Conservation (phyloP, 495 filamentous ascomycete species). For the Halenospora varia region DNA sequence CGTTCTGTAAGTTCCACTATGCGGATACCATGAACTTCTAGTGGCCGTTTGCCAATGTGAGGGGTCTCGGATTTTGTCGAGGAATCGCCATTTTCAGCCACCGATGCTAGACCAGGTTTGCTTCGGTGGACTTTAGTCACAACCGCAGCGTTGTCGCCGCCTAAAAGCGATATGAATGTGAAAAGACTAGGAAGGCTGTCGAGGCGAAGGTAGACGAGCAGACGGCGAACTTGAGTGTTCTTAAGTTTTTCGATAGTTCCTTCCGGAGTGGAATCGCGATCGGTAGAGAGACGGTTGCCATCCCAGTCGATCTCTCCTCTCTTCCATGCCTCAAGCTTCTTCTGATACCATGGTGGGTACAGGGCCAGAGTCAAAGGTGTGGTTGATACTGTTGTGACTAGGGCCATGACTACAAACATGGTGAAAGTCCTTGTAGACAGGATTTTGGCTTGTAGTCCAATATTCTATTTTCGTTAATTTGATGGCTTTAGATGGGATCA, state of each 20-base stretch:
- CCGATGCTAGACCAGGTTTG: conserved; percentile 25
- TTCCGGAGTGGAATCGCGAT: conserved; percentile 31
- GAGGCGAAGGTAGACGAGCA: conserved; percentile 66
- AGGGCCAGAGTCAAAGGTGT: conserved; percentile 75
- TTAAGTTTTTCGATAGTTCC: conserved; percentile 40
- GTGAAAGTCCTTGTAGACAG: conserved; percentile 86
- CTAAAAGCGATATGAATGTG: conserved; percentile 76
- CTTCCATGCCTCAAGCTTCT: conserved; percentile 86
- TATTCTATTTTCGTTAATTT: conserved; percentile 59
- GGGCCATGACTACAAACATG: conserved; percentile 97
- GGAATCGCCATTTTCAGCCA: conserved; percentile 15
- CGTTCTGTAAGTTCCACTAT: conserved; percentile 88
- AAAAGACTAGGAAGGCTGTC: conserved; percentile 87
- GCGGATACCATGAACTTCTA: conserved; percentile 82
- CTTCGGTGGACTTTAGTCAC: conserved; percentile 46
- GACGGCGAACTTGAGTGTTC: conserved; percentile 40
- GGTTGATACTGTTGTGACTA: conserved; percentile 88
- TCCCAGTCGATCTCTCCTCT: conserved; percentile 94
- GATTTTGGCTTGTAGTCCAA: conserved; percentile 89
- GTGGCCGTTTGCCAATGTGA: conserved; percentile 39
- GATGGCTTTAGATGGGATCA: neutral
- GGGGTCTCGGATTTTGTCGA: conserved; percentile 19
- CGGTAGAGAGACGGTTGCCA: conserved; percentile 50
- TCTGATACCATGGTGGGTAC: conserved; percentile 88
- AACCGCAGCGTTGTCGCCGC: conserved; percentile 40